Conservation (phyloP, 2,329 filamentous ascomycete genomes). For the Colletotrichum sp. region DNA sequence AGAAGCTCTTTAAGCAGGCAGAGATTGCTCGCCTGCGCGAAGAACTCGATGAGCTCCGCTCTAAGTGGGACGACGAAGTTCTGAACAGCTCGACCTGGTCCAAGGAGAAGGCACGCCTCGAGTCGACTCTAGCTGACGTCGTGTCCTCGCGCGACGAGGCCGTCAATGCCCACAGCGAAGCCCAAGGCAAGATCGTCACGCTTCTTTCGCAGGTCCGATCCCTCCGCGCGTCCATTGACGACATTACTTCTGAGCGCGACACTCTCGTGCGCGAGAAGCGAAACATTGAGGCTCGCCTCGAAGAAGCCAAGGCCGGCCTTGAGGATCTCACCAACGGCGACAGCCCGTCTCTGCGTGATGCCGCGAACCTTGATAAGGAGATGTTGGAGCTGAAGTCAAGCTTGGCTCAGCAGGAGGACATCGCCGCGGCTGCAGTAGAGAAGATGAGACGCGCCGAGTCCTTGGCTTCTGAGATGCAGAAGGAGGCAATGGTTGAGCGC, state of each 20-base stretch:
- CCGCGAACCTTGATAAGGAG: slow-evolving; percentile 86
- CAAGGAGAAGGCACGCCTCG: slow-evolving; percentile 93
- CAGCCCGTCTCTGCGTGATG: slow-evolving; percentile 86
- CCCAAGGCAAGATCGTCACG: slow-evolving; percentile 89
- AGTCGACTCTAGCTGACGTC: slow-evolving; percentile 87
- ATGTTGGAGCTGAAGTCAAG: slow-evolving; percentile 87
- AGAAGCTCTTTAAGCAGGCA: slow-evolving; percentile 81
- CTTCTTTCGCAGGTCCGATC: slow-evolving; percentile 88
- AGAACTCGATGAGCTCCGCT: slow-evolving; percentile 91
- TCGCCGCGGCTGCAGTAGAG: slow-evolving; percentile 87
- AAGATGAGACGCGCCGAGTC: slow-evolving; percentile 97
- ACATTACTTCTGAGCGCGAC: slow-evolving; percentile 85
- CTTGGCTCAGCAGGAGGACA: slow-evolving; percentile 91
- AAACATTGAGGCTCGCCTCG: slow-evolving; percentile 80
- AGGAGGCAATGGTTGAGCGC: slow-evolving; percentile 86
- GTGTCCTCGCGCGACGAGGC: slow-evolving; percentile 93
- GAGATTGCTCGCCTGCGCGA: slow-evolving; percentile 91
- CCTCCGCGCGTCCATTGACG: slow-evolving; percentile 84
- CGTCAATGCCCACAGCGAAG: slow-evolving; percentile 90
- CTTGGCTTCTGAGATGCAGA: slow-evolving; percentile 86
- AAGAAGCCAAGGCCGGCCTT: slow-evolving; percentile 86
- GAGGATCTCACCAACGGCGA: slow-evolving; percentile 88
- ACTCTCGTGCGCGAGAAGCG: slow-evolving; percentile 87
- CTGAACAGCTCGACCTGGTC: slow-evolving; percentile 98
- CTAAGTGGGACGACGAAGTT: slow-evolving; percentile 98